Percentiles rank a stretch among this genome's conserved stretches.
phyloP scores from a whole-genome alignment of 2,329 filamentous ascomycete species.

The Cucurbitaria berberidis region DNA sequence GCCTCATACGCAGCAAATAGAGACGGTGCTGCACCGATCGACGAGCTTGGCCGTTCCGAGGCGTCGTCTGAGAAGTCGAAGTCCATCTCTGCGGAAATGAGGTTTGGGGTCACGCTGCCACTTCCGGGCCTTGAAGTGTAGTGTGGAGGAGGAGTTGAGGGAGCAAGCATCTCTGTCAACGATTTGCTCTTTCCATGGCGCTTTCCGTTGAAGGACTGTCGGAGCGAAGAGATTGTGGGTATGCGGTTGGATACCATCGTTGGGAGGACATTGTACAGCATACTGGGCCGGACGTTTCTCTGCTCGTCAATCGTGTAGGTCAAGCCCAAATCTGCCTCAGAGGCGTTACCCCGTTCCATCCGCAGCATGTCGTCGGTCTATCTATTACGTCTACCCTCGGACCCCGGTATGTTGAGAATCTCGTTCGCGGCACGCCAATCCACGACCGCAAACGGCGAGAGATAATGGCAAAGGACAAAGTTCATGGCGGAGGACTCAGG shows the following conservation, averaged over 20 bases:
- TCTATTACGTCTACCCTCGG: conserved; percentile 6
- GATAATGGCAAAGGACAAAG: neutral
- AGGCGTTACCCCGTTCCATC: neutral
- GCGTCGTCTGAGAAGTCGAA: conserved; percentile 31
- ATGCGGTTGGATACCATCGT: conserved; percentile 59
- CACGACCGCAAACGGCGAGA: conserved; percentile 13
- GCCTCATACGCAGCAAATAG: conserved; percentile 33
- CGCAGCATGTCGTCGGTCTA: conserved; percentile 21
- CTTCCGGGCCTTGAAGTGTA: conserved; percentile 40
- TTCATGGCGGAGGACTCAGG: neutral
- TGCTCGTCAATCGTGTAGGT: conserved; percentile 14
- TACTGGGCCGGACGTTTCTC: conserved; percentile 45
- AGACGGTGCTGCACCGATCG: conserved; percentile 23
- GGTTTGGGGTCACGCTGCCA: conserved; percentile 26
- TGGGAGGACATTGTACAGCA: conserved; percentile 62
- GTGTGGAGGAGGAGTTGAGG: conserved; percentile 47
- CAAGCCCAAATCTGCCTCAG: conserved; percentile 13
- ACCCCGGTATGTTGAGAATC: conserved; percentile 1
- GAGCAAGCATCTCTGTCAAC: conserved; percentile 24
- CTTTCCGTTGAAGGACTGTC: conserved; percentile 39
- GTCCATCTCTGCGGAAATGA: conserved; percentile 26
- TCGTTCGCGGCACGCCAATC: neutral
- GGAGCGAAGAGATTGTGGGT: conserved; percentile 58
- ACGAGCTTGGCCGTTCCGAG: conserved; percentile 34
- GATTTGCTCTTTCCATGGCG: conserved; percentile 22